These are phyloP conservation scores for Wallacemonas sp. DNA, from an alignment of 208 protist species.

Conservation along the genomic window DNA sequence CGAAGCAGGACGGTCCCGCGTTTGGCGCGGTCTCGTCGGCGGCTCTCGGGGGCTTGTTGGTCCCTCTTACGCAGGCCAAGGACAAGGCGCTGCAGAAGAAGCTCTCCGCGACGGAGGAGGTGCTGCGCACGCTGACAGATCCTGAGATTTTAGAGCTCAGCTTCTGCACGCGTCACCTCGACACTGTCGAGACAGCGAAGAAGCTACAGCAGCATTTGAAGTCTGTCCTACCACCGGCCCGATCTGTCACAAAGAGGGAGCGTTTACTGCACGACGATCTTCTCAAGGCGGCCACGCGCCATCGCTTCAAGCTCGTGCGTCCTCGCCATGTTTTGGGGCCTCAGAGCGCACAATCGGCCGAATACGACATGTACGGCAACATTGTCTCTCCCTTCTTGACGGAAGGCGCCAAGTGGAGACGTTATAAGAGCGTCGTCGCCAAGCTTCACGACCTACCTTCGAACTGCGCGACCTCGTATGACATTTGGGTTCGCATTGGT, in stretches of 20 bases:
- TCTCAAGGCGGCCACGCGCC: constrained; percentile 25
- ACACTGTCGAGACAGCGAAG: constrained; percentile 27
- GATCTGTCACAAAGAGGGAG: not conserved
- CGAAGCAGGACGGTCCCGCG: constrained; percentile 7
- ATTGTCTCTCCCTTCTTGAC: constrained; percentile 66
- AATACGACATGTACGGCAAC: constrained; percentile 87
- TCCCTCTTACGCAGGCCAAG: constrained; percentile 41
- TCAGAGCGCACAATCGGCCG: constrained; percentile 38
- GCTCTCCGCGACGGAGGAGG: constrained; percentile 46
- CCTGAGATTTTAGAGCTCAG: constrained; percentile 69
- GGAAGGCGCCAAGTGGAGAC: constrained; percentile 72
- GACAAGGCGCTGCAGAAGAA: constrained; percentile 56
- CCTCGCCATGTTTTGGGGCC: constrained; percentile 51
- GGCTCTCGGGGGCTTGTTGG: constrained; percentile 25
- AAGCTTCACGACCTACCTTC: constrained; percentile 62
- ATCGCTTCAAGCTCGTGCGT: constrained; percentile 57
- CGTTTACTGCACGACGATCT: constrained; percentile 11
- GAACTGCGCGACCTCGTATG: constrained; percentile 63
- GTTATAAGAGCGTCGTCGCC: constrained; percentile 55
- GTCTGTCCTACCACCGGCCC: not conserved
- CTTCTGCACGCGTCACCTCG: constrained; percentile 58
- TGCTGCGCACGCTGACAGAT: constrained; percentile 57
- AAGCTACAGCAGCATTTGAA: constrained; percentile 21
- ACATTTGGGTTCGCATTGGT: constrained; percentile 80
- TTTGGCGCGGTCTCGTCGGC: not conserved